phyloP scores from a whole-genome alignment of 2,329 filamentous ascomycete genomes.

The Apiospora phragmitis region DNA sequence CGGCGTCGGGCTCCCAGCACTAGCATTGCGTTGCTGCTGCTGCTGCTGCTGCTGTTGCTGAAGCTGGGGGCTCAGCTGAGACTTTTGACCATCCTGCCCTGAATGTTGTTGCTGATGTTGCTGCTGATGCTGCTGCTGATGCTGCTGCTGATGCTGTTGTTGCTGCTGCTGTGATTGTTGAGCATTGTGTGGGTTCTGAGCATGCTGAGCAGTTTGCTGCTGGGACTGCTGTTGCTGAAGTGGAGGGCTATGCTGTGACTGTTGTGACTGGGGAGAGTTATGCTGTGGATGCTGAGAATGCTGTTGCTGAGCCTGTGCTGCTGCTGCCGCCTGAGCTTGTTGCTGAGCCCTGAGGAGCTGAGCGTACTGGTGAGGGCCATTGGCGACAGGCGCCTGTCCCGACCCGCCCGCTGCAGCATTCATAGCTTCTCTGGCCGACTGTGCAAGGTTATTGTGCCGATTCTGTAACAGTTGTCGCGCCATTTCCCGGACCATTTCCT shows the following conservation, averaged over 20 bases:
- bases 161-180: background rate
- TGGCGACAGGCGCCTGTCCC: conserved; percentile 49
- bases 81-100: conserved; percentile 40
- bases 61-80: conserved; percentile 20
- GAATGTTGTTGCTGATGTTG: conserved; percentile 23
- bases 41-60: conserved; percentile 13
- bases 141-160: conserved; percentile 42
- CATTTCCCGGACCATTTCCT: conserved; percentile 50
- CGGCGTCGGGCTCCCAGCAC: conserved; percentile 16
- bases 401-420: conserved; percentile 53
- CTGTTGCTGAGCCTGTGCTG: conserved; percentile 16
- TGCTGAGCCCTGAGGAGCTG: conserved; percentile 59
- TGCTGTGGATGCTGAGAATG: conserved; percentile 2
- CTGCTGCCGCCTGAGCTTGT: conserved; percentile 33
- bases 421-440: conserved; percentile 46
- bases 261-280: conserved; percentile 13
- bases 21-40: conserved; percentile 15
- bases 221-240: conserved; percentile 44
- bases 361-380: conserved; percentile 60
- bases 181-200: conserved; percentile 27
- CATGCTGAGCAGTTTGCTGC: conserved; percentile 21
- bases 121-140: conserved; percentile 37
- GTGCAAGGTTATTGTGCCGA: conserved; percentile 37
- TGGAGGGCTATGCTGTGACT: conserved; percentile 19
- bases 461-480: conserved; percentile 53